Evolutionary conservation across 805 yeast genomes (phyloP), one percentile per base, ranked within the genome.

Genomic region (Priceomyces medius): DNA sequence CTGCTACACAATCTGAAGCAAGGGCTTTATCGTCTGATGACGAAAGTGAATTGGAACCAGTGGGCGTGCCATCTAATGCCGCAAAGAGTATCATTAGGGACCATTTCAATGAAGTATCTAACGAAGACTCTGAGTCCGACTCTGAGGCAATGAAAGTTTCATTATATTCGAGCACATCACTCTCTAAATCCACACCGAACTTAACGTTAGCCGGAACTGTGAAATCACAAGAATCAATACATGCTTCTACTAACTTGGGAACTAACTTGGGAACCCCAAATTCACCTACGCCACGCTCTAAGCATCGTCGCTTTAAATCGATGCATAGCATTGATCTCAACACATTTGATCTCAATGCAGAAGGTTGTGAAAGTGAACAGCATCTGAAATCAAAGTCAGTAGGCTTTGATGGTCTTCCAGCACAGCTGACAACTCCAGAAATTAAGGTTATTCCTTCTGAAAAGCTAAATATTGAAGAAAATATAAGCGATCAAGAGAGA

Each of bases 251-350:
- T n/a, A n/a, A n/a, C n/a, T n/a, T n/a, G n/a, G n/a, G n/a, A n/a
- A n/a, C n/a, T n/a, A n/a, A n/a, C n/a, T n/a, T n/a, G n/a, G n/a
- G n/a, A n/a, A n/a, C n/a, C n/a, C n/a, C n/a, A n/a, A 20, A 10
- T 14, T 12, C 21, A 7, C 21, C n/a, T 4, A 6, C 6, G 20
- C 3, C 26, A 21, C 19, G 12, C 4, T 48, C 48, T 19, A 59
- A 63, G 27, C 76, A 70, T 39, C 45, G 61, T n/a, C 64, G 76
- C 23, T 66, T 64, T 39, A 61, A 63, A 36, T 67, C 73, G 2
- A 57, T 69, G 71, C 63, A 57, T 40, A 59, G 56, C 40, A 66
- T 70, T 32, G 54, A 54, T 12, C 56, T 26, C 29, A 14, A 14
- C 14, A n/a, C 29, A 9, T 26, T 26, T 9, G 29, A n/a, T 10